These are phyloP conservation scores for Penicillium aurantiogriseum DNA, from an alignment of 2,329 filamentous ascomycete species.

Conservation along the genomic window DNA sequence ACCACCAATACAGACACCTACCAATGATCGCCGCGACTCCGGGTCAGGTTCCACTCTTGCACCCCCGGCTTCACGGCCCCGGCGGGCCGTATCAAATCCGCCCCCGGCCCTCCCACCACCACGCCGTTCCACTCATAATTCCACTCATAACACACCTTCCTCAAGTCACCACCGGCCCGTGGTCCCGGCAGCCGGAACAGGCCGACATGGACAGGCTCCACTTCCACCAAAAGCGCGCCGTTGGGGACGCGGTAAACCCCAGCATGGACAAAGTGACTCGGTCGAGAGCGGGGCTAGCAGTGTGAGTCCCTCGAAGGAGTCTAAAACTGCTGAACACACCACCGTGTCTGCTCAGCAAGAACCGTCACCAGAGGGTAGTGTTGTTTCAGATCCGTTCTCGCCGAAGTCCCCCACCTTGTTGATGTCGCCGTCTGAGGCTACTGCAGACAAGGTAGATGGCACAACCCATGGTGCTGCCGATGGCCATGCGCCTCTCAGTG, in stretches of 20 bases:
- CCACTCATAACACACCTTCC: conserved; percentile 28
- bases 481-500: conserved; percentile 24
- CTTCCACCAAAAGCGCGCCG: conserved; percentile 45
- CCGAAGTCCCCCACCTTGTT: conserved; percentile 23
- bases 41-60: conserved; percentile 24
- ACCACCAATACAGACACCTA: not conserved
- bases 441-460: conserved; percentile 4
- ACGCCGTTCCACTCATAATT: conserved; percentile 38
- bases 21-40: conserved; percentile 24
- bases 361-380: not conserved
- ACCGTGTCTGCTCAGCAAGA: not conserved
- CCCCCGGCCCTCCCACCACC: conserved; percentile 45
- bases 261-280: conserved; percentile 27
- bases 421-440: conserved; percentile 5
- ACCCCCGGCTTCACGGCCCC: conserved; percentile 26
- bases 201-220: conserved; percentile 35
- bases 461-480: not conserved
- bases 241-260: conserved; percentile 33
- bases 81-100: conserved; percentile 35
- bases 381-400: conserved; percentile 20
- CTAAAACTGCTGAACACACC: conserved; percentile 10
- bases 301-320: conserved; percentile 15
- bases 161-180: conserved; percentile 29
- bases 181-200: conserved; percentile 4
- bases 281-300: conserved; percentile 22